Percentiles rank a stretch among this genome's conserved stretches.
phyloP scores from a whole-genome alignment of 331 rosid genomes.

The Quercus tomentella region DNA sequence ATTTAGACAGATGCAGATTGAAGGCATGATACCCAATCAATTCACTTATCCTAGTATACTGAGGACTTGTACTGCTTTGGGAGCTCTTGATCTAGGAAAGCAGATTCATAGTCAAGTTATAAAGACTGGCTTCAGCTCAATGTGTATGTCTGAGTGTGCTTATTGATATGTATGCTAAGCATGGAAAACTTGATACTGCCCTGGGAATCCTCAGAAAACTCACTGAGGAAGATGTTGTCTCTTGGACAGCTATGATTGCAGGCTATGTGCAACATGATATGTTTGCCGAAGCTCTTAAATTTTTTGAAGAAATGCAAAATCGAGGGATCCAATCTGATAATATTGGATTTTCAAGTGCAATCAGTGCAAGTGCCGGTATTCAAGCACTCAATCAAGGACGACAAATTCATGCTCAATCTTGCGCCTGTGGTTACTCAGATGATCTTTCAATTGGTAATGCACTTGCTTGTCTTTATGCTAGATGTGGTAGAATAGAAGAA shows the following conservation, averaged over 20 bases:
- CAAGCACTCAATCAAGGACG: constrained; percentile 73
- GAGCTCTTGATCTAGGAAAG: constrained; percentile 70
- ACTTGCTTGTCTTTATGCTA: constrained; percentile 79
- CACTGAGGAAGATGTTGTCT: constrained; percentile 61
- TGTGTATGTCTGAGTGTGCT: constrained; percentile 82
- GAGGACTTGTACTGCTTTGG: constrained; percentile 75
- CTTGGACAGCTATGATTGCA: constrained; percentile 96
- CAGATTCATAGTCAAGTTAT: constrained; percentile 76
- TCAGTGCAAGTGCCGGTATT: constrained; percentile 81
- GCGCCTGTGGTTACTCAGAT: constrained; percentile 59
- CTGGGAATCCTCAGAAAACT: constrained; percentile 54
- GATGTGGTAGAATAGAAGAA: constrained; percentile 65
- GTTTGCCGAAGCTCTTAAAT: constrained; percentile 61
- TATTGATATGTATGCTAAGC: constrained; percentile 89
- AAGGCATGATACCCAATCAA: constrained; percentile 79
- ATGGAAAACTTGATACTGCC: constrained; percentile 63
- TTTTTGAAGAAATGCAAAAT: constrained; percentile 68
- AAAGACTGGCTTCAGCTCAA: constrained; percentile 80
- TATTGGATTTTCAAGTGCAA: constrained; percentile 84
- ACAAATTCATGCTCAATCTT: constrained; percentile 81
- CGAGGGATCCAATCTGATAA: constrained; percentile 68
- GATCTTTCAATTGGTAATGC: constrained; percentile 83
- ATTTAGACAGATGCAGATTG: constrained; percentile 70
- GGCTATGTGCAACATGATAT: constrained; percentile 74
- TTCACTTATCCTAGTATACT: constrained; percentile 86